Conservation (phyloP, 129 eudicot species). For the Escallonia rubra region DNA sequence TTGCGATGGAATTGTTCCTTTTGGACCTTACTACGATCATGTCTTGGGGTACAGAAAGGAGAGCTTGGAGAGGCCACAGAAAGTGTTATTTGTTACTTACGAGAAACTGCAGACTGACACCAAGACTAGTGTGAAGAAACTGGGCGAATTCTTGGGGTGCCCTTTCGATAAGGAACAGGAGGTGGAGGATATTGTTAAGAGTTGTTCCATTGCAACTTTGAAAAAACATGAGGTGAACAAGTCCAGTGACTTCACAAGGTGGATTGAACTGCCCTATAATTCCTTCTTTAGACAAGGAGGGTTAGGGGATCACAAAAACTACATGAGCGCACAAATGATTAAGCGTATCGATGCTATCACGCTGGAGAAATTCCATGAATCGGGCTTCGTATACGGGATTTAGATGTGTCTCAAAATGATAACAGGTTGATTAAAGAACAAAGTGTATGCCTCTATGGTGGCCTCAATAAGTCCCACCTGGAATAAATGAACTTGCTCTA, state of each 20-base stretch:
- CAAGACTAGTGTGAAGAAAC: slow-evolving; percentile 6
- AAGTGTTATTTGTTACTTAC: slow-evolving; percentile 19
- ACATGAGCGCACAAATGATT: slow-evolving; percentile 16
- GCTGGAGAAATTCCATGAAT: slow-evolving; percentile 22
- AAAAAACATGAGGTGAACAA: slow-evolving; percentile 23
- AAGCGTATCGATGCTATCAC: slow-evolving; percentile 27
- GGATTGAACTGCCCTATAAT: slow-evolving; percentile 30
- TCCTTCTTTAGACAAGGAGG: slow-evolving; percentile 35
- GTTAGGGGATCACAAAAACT: slow-evolving; percentile 30
- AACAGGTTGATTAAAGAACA: too few relatives aligned
- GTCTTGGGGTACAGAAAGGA: slow-evolving; percentile 22
- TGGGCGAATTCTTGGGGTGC: slow-evolving; percentile 32
- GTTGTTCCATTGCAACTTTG: slow-evolving; percentile 25
- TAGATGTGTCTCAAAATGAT: not conserved
- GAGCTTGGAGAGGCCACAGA: slow-evolving; percentile 17
- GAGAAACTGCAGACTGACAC: slow-evolving; percentile 27
- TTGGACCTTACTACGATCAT: slow-evolving; percentile 34
- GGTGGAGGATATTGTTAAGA: slow-evolving; percentile 19
- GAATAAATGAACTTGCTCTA: too few relatives aligned
- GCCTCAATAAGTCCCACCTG: too few relatives aligned
- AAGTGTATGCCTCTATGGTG: too few relatives aligned
- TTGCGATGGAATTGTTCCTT: slow-evolving; percentile 22
- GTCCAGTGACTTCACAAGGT: slow-evolving; percentile 15
- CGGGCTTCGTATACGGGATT: slow-evolving; percentile 25
- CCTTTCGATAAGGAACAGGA: slow-evolving; percentile 18